Percentiles rank a stretch among this genome's conserved stretches.
These are phyloP conservation scores for Myochromella boudieri DNA, from an alignment of 768 basidiomycete genomes.

Conservation along the genomic window DNA sequence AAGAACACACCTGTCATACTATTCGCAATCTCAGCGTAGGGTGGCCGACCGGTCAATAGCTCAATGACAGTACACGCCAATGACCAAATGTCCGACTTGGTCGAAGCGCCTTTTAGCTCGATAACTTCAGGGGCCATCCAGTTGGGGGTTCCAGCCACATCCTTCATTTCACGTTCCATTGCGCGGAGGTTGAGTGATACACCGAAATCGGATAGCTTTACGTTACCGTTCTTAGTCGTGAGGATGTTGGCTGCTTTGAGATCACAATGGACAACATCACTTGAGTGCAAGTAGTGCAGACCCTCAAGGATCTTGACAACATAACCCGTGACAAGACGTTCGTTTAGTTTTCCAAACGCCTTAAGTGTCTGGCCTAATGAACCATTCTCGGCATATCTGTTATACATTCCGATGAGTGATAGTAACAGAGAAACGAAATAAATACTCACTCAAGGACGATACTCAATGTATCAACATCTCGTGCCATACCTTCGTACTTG, in stretches of 20 bases:
- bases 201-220: conserved; percentile 97
- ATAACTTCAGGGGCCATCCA: conserved; percentile 99
- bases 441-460: conserved; percentile 89
- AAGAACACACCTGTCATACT: conserved; percentile 76
- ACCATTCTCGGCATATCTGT: conserved; percentile 93
- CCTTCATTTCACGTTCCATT: conserved; percentile 81
- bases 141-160: conserved; percentile 92
- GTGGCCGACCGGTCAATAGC: conserved; percentile 87
- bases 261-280: conserved; percentile 95
- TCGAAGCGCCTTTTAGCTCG: conserved; percentile 89
- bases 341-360: conserved; percentile 92
- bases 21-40: conserved; percentile 87
- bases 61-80: conserved; percentile 94
- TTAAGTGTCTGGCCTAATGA: conserved; percentile 91
- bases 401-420: conserved; percentile 15
- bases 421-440: conserved; percentile 5
- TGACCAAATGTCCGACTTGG: conserved; percentile 95
- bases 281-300: conserved; percentile 86
- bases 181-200: conserved; percentile 95
- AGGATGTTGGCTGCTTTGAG: conserved; percentile 98
- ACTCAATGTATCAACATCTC: conserved; percentile 85
- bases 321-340: conserved; percentile 87
- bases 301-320: conserved; percentile 97
- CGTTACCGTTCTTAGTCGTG: conserved; percentile 97
- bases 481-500: conserved; percentile 94